Base-by-base conservation (phyloP, 2,329 filamentous ascomycete species). In the Reticulascus tulasneorum region DNA sequence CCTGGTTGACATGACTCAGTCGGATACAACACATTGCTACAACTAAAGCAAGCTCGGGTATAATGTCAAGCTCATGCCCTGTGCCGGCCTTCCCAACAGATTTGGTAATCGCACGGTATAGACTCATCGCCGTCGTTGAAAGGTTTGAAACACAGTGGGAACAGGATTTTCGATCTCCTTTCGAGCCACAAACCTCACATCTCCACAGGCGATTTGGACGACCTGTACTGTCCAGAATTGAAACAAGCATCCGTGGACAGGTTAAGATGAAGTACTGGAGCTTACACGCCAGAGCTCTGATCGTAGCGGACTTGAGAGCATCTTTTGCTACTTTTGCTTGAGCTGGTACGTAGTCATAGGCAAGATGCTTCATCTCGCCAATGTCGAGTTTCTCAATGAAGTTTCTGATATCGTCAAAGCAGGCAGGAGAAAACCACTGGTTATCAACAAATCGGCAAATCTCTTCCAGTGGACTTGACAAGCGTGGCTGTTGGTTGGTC, bases 321-420 rank as follows among this genome's bases (percentile, higher is more conserved):
- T 53, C 47, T 5, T 51, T 36, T 4, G 40, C 35, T 4, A 60
- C 49, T 4, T 55, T 48, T 2, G 58, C 45, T 19, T 69, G 38
- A 5, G 47, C 48, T 0, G 54, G 51, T 5, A 66, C 40, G 30
- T 66, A 57, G 1, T 58, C 42, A 7, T 63, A 53, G 5, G 69
- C 54, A 7, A 75, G 47, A 17, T 59, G 50, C 26, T 58, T 59
- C 7, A 66, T 47, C 7, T 72, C 69, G 1, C 55, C 47, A 3
- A 61, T 53, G 2, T 51, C 57, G 1, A 79, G 58, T 15, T 55
- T 50, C 25, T 67, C 61, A 4, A 69, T 53, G 36, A 69, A 72
- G 1, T 45, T 42, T 40, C 66, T 72, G 25, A 74, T 47, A 31
- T 74, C 71, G 22, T 66, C 62, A 36, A 76, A 75, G 37, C 59